phyloP scores from a whole-genome alignment of 495 filamentous ascomycete species.

The Cryomyces minteri region DNA sequence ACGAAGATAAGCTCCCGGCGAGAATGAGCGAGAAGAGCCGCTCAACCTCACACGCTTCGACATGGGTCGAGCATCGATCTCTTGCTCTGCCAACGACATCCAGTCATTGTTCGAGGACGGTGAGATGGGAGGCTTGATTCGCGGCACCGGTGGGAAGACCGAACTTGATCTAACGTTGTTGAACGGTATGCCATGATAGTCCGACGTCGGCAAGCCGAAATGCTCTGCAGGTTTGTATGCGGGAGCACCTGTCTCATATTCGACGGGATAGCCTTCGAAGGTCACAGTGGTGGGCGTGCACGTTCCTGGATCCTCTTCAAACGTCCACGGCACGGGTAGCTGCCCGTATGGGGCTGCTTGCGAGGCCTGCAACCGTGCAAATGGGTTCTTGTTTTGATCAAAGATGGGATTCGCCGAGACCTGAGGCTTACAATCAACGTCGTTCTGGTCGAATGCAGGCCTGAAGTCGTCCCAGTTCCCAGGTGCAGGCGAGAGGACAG shows the following conservation, averaged over 20 bases:
- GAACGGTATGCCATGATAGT: constrained; percentile 17
- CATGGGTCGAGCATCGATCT: constrained; percentile 40
- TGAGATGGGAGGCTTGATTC: constrained; percentile 30
- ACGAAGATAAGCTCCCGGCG: constrained; percentile 44
- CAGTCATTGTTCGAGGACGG: constrained; percentile 45
- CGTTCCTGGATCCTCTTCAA: constrained; percentile 20
- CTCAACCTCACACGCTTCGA: constrained; percentile 49
- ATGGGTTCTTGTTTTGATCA: constrained; percentile 29
- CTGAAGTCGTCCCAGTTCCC: constrained; percentile 13
- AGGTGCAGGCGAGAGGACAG: constrained; percentile 6
- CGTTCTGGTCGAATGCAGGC: constrained; percentile 4
- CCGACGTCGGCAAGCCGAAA: constrained; percentile 9
- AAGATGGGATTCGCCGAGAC: constrained; percentile 7
- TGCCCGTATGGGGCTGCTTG: constrained; percentile 25
- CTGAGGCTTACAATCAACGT: constrained; percentile 11
- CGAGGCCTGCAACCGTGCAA: constrained; percentile 23
- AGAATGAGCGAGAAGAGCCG: constrained; percentile 67
- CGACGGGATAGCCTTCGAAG: constrained; percentile 14
- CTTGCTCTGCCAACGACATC: constrained; percentile 26
- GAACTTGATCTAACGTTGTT: constrained; percentile 12
- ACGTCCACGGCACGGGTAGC: constrained; percentile 17
- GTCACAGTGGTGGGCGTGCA: constrained; percentile 21
- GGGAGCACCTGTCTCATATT: constrained; percentile 21
- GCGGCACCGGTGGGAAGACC: constrained; percentile 17
- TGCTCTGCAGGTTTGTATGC: constrained; percentile 25